These are phyloP conservation scores for Podaxis sp. DNA, from an alignment of 768 basidiomycete genomes.

Conservation along the genomic window DNA sequence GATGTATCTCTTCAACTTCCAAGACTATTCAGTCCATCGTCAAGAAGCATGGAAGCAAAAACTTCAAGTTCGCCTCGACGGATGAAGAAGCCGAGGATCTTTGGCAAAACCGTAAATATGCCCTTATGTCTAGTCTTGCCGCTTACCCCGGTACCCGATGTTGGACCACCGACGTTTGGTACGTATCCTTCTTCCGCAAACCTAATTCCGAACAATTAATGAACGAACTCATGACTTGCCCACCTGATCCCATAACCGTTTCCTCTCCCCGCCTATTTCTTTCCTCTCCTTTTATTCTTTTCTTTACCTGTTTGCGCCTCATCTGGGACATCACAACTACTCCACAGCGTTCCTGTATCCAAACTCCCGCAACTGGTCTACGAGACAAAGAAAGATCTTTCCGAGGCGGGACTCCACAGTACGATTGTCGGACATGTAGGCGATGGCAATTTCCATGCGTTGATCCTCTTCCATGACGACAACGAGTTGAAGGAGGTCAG, in stretches of 20 bases:
- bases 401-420: slow-evolving; percentile 49
- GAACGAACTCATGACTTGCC: background rate
- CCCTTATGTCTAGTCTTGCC: slow-evolving; percentile 68
- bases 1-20: slow-evolving; percentile 56
- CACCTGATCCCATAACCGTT: background rate
- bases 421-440: slow-evolving; percentile 84
- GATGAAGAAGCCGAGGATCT: slow-evolving; percentile 74
- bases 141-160: slow-evolving; percentile 60
- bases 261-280: background rate
- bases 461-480: slow-evolving; percentile 60
- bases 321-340: background rate
- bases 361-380: slow-evolving; percentile 65
- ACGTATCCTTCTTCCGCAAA: slow-evolving; percentile 16
- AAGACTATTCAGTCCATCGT: slow-evolving; percentile 59
- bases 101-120: slow-evolving; percentile 87
- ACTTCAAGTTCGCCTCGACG: slow-evolving; percentile 71
- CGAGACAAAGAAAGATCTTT: slow-evolving; percentile 79
- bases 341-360: slow-evolving; percentile 62
- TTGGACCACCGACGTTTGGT: slow-evolving; percentile 95
- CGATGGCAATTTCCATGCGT: slow-evolving; percentile 59
- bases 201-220: background rate
- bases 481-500: slow-evolving; percentile 53
- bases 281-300: background rate
- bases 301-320: background rate
- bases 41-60: slow-evolving; percentile 61